phyloP scores from a whole-genome alignment of 805 yeast species.

The Lachancea dasiensis region DNA sequence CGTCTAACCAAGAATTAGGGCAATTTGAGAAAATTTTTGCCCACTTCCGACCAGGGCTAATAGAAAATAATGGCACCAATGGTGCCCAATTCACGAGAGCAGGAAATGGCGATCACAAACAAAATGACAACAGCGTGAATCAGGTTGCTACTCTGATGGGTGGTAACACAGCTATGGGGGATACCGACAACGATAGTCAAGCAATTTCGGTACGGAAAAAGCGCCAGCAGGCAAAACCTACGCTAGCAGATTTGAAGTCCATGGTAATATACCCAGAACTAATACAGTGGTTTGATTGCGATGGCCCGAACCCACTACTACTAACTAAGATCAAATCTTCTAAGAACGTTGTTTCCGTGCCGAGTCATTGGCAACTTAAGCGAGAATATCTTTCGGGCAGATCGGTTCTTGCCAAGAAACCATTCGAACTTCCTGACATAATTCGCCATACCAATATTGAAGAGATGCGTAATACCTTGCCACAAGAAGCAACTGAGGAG shows the following conservation, averaged over 20 bases:
- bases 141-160: no score
- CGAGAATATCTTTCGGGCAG: constrained; percentile 65
- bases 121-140: not conserved
- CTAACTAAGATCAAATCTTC: constrained; percentile 57
- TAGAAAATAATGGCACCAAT: not conserved
- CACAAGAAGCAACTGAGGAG: constrained; percentile 35
- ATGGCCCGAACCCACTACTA: constrained; percentile 71
- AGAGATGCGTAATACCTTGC: constrained; percentile 66
- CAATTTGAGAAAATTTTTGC: constrained; percentile 35
- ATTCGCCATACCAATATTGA: constrained; percentile 79
- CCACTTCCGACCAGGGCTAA: constrained; percentile 25
- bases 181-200: constrained; percentile 26
- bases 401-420: constrained; percentile 59
- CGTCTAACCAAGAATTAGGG: constrained; percentile 6
- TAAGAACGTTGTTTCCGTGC: constrained; percentile 69
- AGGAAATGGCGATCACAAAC: no score
- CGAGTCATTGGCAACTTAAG: constrained; percentile 77
- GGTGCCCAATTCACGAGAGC: no score
- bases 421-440: constrained; percentile 72
- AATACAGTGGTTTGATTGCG: constrained; percentile 84
- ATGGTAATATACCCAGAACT: constrained; percentile 56
- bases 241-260: constrained; percentile 64
- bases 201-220: constrained; percentile 44
- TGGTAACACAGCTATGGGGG: constrained; percentile 13
- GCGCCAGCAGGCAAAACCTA: constrained; percentile 46